Conservation (phyloP, 116 monocot genomes). For the Dioscorea cayenensis region DNA sequence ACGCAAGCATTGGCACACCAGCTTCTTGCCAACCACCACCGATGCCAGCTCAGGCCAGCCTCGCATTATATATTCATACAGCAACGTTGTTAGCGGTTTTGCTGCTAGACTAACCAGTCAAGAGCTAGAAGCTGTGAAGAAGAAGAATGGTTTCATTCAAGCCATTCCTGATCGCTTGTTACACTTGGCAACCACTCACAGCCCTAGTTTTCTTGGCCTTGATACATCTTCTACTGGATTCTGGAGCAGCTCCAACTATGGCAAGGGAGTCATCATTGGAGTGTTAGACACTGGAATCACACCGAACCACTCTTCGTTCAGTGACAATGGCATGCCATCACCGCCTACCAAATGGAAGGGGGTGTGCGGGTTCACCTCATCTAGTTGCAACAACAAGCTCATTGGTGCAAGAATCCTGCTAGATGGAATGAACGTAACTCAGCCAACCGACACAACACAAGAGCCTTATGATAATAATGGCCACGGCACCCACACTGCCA, state of each 20-base stretch:
- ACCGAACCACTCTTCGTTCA: constrained; percentile 35
- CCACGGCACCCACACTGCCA: not conserved
- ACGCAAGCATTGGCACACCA: not conserved
- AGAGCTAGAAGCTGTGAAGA: constrained; percentile 1
- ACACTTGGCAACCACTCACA: constrained; percentile 9
- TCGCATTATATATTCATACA: constrained; percentile 10
- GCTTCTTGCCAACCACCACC: constrained; percentile 4
- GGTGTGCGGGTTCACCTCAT: constrained; percentile 4
- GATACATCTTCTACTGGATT: not conserved
- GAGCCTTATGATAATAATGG: not conserved
- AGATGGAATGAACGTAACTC: no score
- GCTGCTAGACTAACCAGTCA: constrained; percentile 11
- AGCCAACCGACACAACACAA: not conserved
- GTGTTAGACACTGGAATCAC: constrained; percentile 34
- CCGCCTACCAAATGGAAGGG: constrained; percentile 53
- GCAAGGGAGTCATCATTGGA: constrained; percentile 35
- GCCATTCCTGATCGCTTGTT: not conserved
- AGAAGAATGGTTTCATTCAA: constrained; percentile 13
- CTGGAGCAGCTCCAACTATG: constrained; percentile 9
- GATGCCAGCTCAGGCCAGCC: not conserved
- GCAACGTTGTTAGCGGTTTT: constrained; percentile 5
- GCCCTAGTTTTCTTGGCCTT: constrained; percentile 16
- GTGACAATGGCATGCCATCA: constrained; percentile 13
- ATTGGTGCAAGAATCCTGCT: constrained; percentile 17
- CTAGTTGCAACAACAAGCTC: constrained; percentile 28